phyloP scores from a whole-genome alignment of 176 grass and related monocot species.

The Leersia perrieri region DNA sequence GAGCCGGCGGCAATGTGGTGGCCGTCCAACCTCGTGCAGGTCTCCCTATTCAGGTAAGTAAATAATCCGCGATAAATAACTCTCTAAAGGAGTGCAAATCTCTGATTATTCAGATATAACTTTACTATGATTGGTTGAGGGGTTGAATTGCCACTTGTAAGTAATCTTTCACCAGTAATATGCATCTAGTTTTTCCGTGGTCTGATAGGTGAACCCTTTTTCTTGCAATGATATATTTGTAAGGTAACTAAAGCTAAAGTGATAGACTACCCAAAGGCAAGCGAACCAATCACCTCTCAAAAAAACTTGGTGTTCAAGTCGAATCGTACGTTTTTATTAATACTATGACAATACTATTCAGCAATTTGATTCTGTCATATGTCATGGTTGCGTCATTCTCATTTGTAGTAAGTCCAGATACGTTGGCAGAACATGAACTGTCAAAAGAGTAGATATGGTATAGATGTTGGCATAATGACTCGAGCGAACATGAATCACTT shows the following conservation, averaged over 20 bases:
- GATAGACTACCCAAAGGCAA: not conserved
- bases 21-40: conserved; percentile 95
- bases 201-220: too few relatives aligned
- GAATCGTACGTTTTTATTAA: not conserved
- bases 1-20: conserved; percentile 98
- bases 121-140: not conserved
- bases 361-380: not conserved
- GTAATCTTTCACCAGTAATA: not conserved
- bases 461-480: not conserved
- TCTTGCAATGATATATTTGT: not conserved
- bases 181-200: too few relatives aligned
- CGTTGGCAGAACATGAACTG: not conserved
- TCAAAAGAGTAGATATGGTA: not conserved
- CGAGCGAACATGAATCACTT: not conserved
- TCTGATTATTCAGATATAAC: not conserved
- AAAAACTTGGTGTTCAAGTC: not conserved
- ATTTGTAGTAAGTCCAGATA: not conserved
- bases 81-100: not conserved
- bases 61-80: not conserved
- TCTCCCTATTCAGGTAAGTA: conserved; percentile 75
- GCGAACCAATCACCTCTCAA: not conserved
- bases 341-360: not conserved
- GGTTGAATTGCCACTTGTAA: not conserved
- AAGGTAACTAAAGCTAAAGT: not conserved
- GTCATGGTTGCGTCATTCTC: not conserved